phyloP scores from a whole-genome alignment of 495 filamentous ascomycete species.

The Penicillium ucsense region DNA sequence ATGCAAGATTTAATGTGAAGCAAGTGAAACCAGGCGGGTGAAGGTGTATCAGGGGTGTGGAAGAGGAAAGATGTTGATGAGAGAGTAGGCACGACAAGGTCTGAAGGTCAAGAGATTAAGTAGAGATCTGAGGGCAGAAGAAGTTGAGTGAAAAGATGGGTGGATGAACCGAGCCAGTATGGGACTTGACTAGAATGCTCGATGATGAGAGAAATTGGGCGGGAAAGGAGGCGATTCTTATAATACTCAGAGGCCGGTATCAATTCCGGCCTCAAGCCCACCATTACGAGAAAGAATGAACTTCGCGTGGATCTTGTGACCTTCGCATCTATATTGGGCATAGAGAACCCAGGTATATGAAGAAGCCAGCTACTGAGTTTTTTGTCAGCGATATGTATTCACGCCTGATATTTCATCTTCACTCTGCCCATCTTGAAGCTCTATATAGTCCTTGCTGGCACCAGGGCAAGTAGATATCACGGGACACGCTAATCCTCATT shows the following conservation, averaged over 20 bases:
- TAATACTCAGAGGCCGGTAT: constrained; percentile 53
- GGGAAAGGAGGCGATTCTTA: constrained; percentile 35
- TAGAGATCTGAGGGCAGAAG: constrained; percentile 16
- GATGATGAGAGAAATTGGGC: constrained; percentile 12
- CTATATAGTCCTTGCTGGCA: constrained; percentile 24
- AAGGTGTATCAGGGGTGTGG: not conserved
- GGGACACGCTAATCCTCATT: constrained; percentile 25
- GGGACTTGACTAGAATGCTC: constrained; percentile 9
- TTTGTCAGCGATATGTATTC: not conserved
- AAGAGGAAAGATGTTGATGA: constrained; percentile 26
- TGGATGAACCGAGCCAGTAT: not conserved
- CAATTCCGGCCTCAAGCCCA: constrained; percentile 13
- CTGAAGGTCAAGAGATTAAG: constrained; percentile 22
- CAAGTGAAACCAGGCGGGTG: not conserved
- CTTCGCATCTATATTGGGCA: constrained; percentile 1
- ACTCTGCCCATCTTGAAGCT: constrained; percentile 10
- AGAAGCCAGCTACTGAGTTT: not conserved
- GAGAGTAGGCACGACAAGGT: constrained; percentile 18
- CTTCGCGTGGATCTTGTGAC: constrained; percentile 17
- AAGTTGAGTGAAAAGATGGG: constrained; percentile 2
- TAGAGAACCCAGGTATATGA: not conserved
- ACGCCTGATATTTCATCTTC: not conserved
- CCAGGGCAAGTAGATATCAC: constrained; percentile 22
- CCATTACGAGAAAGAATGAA: constrained; percentile 27
- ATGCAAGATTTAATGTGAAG: not conserved